Evolutionary conservation across 306 rosid genomes (phyloP).

Genomic region (Rosa lucieae): DNA sequence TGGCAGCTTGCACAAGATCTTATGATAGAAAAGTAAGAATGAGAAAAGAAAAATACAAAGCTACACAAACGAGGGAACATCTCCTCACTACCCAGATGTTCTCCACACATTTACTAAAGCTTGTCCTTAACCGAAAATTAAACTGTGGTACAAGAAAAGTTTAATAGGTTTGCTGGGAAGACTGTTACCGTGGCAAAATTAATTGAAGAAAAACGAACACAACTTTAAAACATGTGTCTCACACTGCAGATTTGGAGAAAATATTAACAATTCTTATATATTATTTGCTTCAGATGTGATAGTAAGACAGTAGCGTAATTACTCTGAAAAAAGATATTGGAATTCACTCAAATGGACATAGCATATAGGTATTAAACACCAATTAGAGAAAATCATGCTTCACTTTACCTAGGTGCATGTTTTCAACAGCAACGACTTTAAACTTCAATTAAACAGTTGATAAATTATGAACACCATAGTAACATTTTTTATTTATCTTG

Average conservation of each 20-base stretch:
- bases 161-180: neutral
- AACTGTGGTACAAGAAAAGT: neutral
- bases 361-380: neutral
- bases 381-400: neutral
- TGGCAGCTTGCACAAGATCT: neutral
- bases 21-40: neutral
- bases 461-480: neutral
- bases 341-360: neutral
- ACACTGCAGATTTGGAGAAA: neutral
- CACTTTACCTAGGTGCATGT: constrained; percentile 3
- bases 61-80: neutral
- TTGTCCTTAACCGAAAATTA: neutral
- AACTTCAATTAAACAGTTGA: neutral
- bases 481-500: neutral
- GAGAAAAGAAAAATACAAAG: neutral
- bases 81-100: neutral
- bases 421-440: neutral
- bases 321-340: neutral
- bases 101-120: neutral
- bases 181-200: neutral
- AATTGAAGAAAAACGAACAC: neutral
- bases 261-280: neutral
- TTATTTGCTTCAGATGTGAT: neutral
- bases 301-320: neutral
- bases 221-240: neutral